phyloP scores from a whole-genome alignment of 129 eudicot species.

The Flaveria robusta region DNA sequence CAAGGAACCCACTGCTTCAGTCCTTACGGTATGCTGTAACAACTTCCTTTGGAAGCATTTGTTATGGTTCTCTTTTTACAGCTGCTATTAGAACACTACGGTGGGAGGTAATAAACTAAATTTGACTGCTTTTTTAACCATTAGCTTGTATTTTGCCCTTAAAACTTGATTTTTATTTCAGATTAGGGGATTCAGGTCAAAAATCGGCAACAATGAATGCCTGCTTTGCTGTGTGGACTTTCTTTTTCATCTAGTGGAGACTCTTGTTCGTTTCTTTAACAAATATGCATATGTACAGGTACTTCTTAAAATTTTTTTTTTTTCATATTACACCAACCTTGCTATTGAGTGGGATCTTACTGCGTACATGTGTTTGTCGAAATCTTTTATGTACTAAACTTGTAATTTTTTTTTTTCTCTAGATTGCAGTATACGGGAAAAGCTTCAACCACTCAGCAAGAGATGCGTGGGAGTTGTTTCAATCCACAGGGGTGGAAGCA shows the following conservation, averaged over 20 bases:
- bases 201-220: slow-evolving; percentile 92
- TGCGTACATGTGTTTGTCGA: neutral
- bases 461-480: slow-evolving; percentile 99
- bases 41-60: slow-evolving; percentile 95
- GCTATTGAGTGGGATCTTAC: no score
- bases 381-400: neutral
- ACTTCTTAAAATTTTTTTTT: neutral
- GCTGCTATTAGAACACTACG: slow-evolving; percentile 93
- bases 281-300: slow-evolving; percentile 99
- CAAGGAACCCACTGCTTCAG: slow-evolving; percentile 65
- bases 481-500: slow-evolving; percentile 98
- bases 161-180: slow-evolving; percentile 35
- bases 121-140: neutral
- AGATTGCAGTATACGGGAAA: slow-evolving; percentile 97
- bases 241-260: slow-evolving; percentile 91
- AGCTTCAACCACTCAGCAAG: slow-evolving; percentile 95
- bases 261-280: slow-evolving; percentile 94
- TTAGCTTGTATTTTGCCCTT: neutral
- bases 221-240: slow-evolving; percentile 91
- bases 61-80: slow-evolving; percentile 98
- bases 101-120: slow-evolving; percentile 67
- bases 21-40: slow-evolving; percentile 81
- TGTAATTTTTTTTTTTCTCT: slow-evolving; percentile 19
- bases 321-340: no score
- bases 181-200: slow-evolving; percentile 96